Conservation (phyloP, 2,329 filamentous ascomycete species). For the Fusarium graminum region DNA sequence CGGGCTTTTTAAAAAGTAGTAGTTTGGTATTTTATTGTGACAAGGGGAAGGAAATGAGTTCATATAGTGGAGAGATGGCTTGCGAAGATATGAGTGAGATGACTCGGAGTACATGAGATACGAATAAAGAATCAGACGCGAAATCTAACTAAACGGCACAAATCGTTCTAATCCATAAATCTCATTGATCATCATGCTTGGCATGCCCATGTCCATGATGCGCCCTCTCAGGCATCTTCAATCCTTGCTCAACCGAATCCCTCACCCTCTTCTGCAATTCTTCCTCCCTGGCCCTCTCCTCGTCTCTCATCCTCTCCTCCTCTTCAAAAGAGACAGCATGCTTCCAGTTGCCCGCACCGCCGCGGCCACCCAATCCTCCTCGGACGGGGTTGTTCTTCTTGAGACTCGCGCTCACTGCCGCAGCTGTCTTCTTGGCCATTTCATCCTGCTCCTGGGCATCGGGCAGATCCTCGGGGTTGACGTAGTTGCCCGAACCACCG, state of each 20-base stretch:
- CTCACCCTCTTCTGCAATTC: conserved; percentile 59
- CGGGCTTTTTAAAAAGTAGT: conserved; percentile 15
- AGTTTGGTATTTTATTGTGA: not conserved
- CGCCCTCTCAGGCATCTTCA: conserved; percentile 62
- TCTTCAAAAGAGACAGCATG: conserved; percentile 44
- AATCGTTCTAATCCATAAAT: not conserved
- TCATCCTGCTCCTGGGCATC: conserved; percentile 53
- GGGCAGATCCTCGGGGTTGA: conserved; percentile 55
- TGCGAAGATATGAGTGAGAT: not conserved
- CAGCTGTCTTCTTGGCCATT: conserved; percentile 53
- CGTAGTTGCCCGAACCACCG: conserved; percentile 73
- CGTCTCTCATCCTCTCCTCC: conserved; percentile 45
- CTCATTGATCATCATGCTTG: conserved; percentile 16
- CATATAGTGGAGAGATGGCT: not conserved
- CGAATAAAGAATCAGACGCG: not conserved
- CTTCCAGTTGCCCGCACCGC: conserved; percentile 70
- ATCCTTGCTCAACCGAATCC: conserved; percentile 62
- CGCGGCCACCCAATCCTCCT: conserved; percentile 58
- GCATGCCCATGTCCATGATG: conserved; percentile 51
- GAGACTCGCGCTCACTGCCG: conserved; percentile 53
- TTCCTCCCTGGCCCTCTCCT: conserved; percentile 50
- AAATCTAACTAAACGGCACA: not conserved
- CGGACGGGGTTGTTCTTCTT: conserved; percentile 43
- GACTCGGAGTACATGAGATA: not conserved
- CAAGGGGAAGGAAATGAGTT: not conserved